Evolutionary conservation across 2,329 filamentous ascomycete species (phyloP).

Genomic region (Cordyceps pruinosa): DNA sequence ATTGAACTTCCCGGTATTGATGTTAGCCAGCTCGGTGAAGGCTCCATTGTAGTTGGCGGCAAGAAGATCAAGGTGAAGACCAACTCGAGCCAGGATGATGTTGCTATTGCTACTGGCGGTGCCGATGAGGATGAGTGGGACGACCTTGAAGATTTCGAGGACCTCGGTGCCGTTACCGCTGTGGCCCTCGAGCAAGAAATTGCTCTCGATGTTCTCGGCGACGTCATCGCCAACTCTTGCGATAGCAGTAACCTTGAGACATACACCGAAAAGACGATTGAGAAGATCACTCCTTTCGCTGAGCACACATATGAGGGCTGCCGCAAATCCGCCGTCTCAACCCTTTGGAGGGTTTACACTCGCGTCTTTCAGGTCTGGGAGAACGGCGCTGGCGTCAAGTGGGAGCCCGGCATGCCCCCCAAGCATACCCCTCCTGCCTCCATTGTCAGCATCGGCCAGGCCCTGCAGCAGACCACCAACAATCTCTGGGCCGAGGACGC

Average conservation of each 20-base stretch:
- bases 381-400: constrained; percentile 67
- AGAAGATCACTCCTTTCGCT: constrained; percentile 69
- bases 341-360: constrained; percentile 87
- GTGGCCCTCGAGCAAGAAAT: constrained; percentile 96
- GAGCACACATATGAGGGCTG: constrained; percentile 92
- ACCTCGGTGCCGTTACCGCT: constrained; percentile 76
- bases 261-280: constrained; percentile 84
- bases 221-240: constrained; percentile 83
- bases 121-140: constrained; percentile 56
- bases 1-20: constrained; percentile 62
- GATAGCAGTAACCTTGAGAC: constrained; percentile 64
- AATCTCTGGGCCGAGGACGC: constrained; percentile 82
- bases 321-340: constrained; percentile 84
- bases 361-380: constrained; percentile 85
- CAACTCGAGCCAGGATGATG: constrained; percentile 47
- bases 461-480: constrained; percentile 78
- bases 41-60: constrained; percentile 70
- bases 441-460: constrained; percentile 76
- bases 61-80: constrained; percentile 68
- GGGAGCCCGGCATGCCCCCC: constrained; percentile 80
- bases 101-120: constrained; percentile 50
- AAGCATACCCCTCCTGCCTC: constrained; percentile 72
- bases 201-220: constrained; percentile 87
- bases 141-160: constrained; percentile 78
- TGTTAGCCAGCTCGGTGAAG: constrained; percentile 57